Evolutionary conservation across 805 yeast species (phyloP).

Genomic region (Kuraishia hungarica): DNA sequence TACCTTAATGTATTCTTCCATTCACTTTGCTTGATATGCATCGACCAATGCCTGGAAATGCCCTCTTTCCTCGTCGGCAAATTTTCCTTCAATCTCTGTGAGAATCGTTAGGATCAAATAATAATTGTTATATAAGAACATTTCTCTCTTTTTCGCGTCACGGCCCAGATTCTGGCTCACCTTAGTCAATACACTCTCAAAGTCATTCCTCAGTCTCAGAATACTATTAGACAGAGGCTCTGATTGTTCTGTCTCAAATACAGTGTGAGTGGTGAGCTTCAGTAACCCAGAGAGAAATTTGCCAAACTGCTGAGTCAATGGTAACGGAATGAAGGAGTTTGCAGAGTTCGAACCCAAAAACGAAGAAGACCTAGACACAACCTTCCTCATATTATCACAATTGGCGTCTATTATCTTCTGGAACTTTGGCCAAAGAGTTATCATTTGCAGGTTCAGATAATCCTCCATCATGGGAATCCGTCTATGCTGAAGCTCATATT

Average conservation of each 20-base stretch:
- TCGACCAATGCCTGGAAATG: conserved; percentile 36
- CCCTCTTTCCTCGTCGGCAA: conserved; percentile 31
- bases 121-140: conserved; percentile 68
- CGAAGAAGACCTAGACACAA: conserved; percentile 32
- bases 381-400: conserved; percentile 60
- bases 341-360: conserved; percentile 15
- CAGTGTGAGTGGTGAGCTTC: conserved; percentile 32
- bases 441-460: conserved; percentile 55
- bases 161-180: conserved; percentile 37
- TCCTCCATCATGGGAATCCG: conserved; percentile 65
- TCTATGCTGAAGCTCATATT: conserved; percentile 57
- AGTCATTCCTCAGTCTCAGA: conserved; percentile 65
- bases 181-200: conserved; percentile 70
- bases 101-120: conserved; percentile 53
- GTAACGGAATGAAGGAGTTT: conserved; percentile 39
- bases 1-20: too few species aligned
- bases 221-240: conserved; percentile 75
- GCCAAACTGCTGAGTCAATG: conserved; percentile 73
- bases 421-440: conserved; percentile 80
- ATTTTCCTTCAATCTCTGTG: conserved; percentile 26
- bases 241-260: conserved; percentile 24
- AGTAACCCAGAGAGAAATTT: conserved; percentile 63
- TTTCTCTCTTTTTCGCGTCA: conserved; percentile 42
- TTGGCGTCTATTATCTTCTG: conserved; percentile 70
- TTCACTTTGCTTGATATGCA: conserved; percentile 25